These are phyloP conservation scores for Ramaria sp. DNA, from an alignment of 768 basidiomycete species.

Conservation along the genomic window DNA sequence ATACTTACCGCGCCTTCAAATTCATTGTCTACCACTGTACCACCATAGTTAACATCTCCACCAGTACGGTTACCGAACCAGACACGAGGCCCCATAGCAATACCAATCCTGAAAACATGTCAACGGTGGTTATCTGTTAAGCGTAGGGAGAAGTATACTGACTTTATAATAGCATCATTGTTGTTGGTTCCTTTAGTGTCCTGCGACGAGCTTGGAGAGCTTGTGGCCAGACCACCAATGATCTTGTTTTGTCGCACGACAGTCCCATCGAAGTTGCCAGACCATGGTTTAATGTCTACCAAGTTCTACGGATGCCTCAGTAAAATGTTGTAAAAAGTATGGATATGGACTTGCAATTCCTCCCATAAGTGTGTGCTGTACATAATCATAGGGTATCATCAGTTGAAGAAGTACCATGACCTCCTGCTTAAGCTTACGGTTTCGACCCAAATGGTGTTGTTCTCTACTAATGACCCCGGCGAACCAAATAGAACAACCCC, in stretches of 20 bases:
- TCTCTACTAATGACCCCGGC: conserved; percentile 60
- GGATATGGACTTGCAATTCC: conserved; percentile 32
- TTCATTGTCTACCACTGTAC: neutral
- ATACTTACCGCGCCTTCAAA: conserved; percentile 15
- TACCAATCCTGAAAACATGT: conserved; percentile 45
- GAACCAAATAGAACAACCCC: conserved; percentile 72
- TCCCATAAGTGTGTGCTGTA: conserved; percentile 55
- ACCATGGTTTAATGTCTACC: conserved; percentile 60
- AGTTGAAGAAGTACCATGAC: neutral
- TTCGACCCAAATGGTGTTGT: conserved; percentile 66
- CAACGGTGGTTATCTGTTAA: neutral
- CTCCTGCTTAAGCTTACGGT: conserved; percentile 32
- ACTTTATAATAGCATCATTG: conserved; percentile 63
- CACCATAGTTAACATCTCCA: neutral
- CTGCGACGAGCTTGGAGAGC: conserved; percentile 23
- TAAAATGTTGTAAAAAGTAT: neutral
- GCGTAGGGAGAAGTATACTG: conserved; percentile 13
- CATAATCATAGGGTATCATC: neutral
- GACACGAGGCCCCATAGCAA: conserved; percentile 65
- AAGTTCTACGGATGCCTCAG: conserved; percentile 29
- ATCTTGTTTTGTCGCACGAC: conserved; percentile 59
- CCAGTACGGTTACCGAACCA: neutral
- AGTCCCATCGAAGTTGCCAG: conserved; percentile 54
- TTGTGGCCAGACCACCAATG: conserved; percentile 56
- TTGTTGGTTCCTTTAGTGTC: conserved; percentile 44